phyloP scores from a whole-genome alignment of 805 yeast genomes.

The Ogataea ganodermae region DNA sequence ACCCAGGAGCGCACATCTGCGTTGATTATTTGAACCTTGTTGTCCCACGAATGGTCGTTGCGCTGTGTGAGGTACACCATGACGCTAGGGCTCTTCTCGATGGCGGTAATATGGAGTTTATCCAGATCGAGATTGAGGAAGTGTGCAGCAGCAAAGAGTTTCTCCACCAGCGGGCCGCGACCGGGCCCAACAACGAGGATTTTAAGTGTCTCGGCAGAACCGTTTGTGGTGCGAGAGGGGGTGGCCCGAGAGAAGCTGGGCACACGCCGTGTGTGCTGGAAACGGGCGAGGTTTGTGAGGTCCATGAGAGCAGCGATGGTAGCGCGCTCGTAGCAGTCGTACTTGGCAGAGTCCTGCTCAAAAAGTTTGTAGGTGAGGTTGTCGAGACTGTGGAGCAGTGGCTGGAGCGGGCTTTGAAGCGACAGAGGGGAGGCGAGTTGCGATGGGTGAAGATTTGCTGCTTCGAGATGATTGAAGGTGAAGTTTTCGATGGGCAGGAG shows the following conservation, averaged over 20 bases:
- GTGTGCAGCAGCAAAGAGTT: constrained; percentile 45
- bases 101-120: constrained; percentile 48
- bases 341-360: constrained; percentile 71
- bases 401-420: constrained; percentile 65
- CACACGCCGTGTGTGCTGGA: constrained; percentile 15
- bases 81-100: constrained; percentile 75
- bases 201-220: constrained; percentile 24
- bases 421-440: constrained; percentile 19
- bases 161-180: constrained; percentile 75
- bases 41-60: constrained; percentile 55
- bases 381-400: constrained; percentile 58
- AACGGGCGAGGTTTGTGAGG: constrained; percentile 27
- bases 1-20: constrained; percentile 62
- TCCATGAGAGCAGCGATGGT: constrained; percentile 53
- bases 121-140: constrained; percentile 30
- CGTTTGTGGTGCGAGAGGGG: neutral
- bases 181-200: constrained; percentile 85
- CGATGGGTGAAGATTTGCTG: constrained; percentile 14
- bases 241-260: neutral
- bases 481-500: constrained; percentile 32
- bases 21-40: constrained; percentile 49
- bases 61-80: constrained; percentile 48
- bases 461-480: constrained; percentile 23
- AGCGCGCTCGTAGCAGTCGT: constrained; percentile 67
- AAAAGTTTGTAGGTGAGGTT: constrained; percentile 65